Evolutionary conservation across 2,329 filamentous ascomycete genomes (phyloP).

Genomic region (Aspergillus puulaauensis): DNA sequence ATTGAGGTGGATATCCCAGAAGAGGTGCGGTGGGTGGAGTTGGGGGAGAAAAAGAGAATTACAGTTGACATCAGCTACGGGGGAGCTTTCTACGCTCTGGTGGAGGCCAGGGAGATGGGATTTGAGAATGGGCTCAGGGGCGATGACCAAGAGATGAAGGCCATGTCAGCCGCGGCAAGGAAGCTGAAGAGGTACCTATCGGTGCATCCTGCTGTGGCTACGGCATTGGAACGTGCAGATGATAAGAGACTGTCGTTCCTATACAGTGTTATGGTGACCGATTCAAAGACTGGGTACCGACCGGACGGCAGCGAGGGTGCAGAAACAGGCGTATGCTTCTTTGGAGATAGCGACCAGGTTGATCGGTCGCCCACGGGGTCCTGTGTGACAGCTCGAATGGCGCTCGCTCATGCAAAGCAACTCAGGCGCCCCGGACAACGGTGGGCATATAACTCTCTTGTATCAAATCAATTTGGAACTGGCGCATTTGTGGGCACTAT

Average conservation of each 20-base stretch:
- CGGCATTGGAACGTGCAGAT: constrained; percentile 29
- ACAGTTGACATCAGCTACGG: constrained; percentile 43
- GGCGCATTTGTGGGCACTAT: constrained; percentile 27
- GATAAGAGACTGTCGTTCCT: constrained; percentile 36
- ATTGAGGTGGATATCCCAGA: constrained; percentile 31
- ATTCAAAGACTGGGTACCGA: constrained; percentile 21
- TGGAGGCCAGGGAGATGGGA: constrained; percentile 39
- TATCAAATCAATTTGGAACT: constrained; percentile 29
- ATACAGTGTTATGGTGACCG: constrained; percentile 44
- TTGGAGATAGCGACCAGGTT: constrained; percentile 47
- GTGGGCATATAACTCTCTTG: constrained; percentile 39
- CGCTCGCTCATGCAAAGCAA: constrained; percentile 35
- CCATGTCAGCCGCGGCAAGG: constrained; percentile 20
- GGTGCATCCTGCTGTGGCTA: constrained; percentile 19
- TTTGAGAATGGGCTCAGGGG: constrained; percentile 23
- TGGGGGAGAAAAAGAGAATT: constrained; percentile 27
- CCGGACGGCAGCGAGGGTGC: constrained; percentile 22
- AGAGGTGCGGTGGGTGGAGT: constrained; percentile 39
- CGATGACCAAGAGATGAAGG: neutral
- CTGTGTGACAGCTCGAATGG: constrained; percentile 39
- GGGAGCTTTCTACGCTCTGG: constrained; percentile 46
- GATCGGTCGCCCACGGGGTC: constrained; percentile 45
- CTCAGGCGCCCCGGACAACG: constrained; percentile 19
- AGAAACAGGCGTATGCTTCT: constrained; percentile 48
- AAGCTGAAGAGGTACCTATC: constrained; percentile 18